Evolutionary conservation across 2,329 filamentous ascomycete genomes (phyloP), one percentile per base, ranked within the genome.

Genomic region (Hypoxylon sp.): DNA sequence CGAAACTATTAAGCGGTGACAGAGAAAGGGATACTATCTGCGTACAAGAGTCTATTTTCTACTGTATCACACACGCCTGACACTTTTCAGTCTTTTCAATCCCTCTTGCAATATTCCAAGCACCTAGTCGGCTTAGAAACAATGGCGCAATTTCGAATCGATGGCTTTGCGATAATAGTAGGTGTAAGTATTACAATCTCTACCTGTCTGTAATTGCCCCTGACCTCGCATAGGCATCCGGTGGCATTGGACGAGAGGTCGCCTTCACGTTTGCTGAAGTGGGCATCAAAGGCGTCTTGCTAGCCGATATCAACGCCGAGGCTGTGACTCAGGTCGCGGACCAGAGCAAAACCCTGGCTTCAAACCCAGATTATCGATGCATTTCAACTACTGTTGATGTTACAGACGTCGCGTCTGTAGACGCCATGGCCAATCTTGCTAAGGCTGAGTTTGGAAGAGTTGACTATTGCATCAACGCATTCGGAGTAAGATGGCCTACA

Each of bases 401-500:
- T 3, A 19, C 21, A 30, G 38, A 58, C 35, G 13, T 27, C 3
- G 16, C 36, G 7, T 59, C 57, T 0, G 61, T 63, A 1, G 17
- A 58, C 2, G 23, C 23, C 2, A 46, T 55, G 46, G 41, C 51
- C 5, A 20, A 49, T 2, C 27, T 54, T 7, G 48, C 49, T 2
- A 23, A 36, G 3, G 21, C 44, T 4, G n/a, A 41, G 4, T 62
- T 61, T 36, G 55, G 38, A 9, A 46, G 61, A 11, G 48, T 63
- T 20, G 61, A 63, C 37, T 61, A 62, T 21, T 59, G 52, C 17
- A 27, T 63, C 7, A 63, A 57, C 26, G 40, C 52, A 3, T 16
- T 26, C 4, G 60, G 59, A n/a, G 56, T 58, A 23, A 45, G 53
- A 29, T 34, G 13, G 27, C 32, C 21, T 19, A 13, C 6, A 25